Conservation (phyloP, 2,329 filamentous ascomycete genomes). For the Colletotrichum sublineola region DNA sequence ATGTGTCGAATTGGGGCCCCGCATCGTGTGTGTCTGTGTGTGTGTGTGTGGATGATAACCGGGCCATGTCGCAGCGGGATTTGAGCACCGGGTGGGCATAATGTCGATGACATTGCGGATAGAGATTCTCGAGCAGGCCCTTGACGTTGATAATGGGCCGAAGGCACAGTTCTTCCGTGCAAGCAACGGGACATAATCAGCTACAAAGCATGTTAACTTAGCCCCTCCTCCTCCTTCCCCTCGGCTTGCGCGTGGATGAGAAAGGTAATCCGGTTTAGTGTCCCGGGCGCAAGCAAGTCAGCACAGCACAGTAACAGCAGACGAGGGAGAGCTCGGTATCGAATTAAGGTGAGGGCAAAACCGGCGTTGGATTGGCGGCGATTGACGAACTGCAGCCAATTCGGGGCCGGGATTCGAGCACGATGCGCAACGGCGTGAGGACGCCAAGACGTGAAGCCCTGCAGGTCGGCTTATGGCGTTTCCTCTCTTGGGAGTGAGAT, state of each 20-base stretch:
- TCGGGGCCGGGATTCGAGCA: conserved; percentile 24
- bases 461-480: background rate
- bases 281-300: background rate
- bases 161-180: background rate
- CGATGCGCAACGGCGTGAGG: conserved; percentile 16
- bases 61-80: background rate
- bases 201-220: background rate
- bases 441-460: background rate
- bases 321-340: background rate
- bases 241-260: too few relatives aligned
- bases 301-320: background rate
- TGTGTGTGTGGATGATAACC: background rate
- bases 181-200: background rate
- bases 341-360: background rate
- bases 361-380: conserved; percentile 2
- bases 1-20: background rate
- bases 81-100: conserved; percentile 11
- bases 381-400: conserved; percentile 20
- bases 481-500: background rate
- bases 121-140: background rate
- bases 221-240: background rate
- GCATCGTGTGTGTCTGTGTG: background rate
- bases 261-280: background rate
- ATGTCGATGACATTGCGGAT: conserved; percentile 21
- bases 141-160: conserved; percentile 1